Conservation (phyloP, 2,329 filamentous ascomycete species). For the Neophaeococcomyces aloes region DNA sequence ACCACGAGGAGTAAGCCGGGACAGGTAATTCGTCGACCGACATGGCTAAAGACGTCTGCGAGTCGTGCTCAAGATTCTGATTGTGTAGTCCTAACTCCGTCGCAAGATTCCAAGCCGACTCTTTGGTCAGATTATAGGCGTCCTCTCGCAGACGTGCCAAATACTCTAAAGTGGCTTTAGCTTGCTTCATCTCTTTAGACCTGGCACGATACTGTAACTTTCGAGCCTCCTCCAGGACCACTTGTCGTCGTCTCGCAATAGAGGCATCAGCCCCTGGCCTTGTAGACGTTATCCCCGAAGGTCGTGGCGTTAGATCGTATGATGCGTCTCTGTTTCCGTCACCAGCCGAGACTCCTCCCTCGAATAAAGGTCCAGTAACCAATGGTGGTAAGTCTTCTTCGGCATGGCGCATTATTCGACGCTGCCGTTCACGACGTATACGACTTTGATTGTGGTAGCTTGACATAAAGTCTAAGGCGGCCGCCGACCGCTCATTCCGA, state of each 20-base stretch:
- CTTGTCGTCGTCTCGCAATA: not conserved
- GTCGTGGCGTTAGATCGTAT: too few relatives aligned
- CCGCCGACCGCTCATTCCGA: too few relatives aligned
- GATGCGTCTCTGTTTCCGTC: too few relatives aligned
- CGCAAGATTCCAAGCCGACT: slow-evolving; percentile 2
- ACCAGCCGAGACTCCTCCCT: too few relatives aligned
- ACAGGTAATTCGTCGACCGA: slow-evolving; percentile 22
- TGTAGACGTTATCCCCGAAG: too few relatives aligned
- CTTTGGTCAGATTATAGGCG: not conserved
- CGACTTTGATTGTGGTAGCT: too few relatives aligned
- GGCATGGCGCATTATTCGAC: too few relatives aligned
- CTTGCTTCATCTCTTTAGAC: slow-evolving; percentile 3
- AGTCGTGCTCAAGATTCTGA: not conserved
- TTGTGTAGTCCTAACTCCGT: slow-evolving; percentile 6
- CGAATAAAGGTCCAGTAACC: too few relatives aligned
- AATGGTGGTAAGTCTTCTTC: too few relatives aligned
- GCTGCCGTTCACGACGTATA: too few relatives aligned
- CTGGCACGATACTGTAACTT: not conserved
- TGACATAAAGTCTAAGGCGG: too few relatives aligned
- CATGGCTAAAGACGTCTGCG: slow-evolving; percentile 15
- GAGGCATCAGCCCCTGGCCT: too few relatives aligned
- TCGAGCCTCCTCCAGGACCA: not conserved
- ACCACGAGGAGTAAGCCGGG: slow-evolving; percentile 48
- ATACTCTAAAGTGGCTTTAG: slow-evolving; percentile 5
- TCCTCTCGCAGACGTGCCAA: slow-evolving; percentile 1